Evolutionary conservation across 495 filamentous ascomycete species (phyloP).

Genomic region (Cudoniella acicularis): DNA sequence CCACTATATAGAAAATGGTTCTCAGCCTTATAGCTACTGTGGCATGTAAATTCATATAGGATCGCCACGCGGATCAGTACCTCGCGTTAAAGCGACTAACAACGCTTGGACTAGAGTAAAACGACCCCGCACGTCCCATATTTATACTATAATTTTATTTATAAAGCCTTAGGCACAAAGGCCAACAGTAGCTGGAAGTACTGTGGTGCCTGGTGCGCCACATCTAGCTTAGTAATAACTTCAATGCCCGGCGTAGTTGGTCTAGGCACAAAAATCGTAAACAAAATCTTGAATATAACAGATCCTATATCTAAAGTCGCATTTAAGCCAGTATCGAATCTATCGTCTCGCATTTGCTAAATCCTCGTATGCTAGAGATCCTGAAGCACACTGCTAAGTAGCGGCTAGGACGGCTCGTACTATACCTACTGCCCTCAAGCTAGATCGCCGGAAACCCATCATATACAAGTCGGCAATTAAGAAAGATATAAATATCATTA

Average conservation of each 20-base stretch:
- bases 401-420: conserved; percentile 4
- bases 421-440: conserved; percentile 4
- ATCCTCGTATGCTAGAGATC: conserved; percentile 5
- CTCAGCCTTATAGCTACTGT: neutral
- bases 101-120: conserved; percentile 11
- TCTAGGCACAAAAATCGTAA: neutral
- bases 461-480: too few relatives aligned
- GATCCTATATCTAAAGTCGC: conserved; percentile 7
- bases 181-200: conserved; percentile 10
- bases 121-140: conserved; percentile 1
- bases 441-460: too few relatives aligned
- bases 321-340: conserved; percentile 2
- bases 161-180: conserved; percentile 14
- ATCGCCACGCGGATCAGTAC: conserved; percentile 12
- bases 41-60: neutral
- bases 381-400: conserved; percentile 3
- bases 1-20: neutral
- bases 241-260: neutral
- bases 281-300: neutral
- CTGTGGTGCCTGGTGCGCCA: conserved; percentile 1
- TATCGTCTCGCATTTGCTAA: conserved; percentile 7
- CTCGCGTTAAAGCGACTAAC: conserved; percentile 5
- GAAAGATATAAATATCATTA: too few relatives aligned
- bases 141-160: conserved; percentile 11
- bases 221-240: neutral